These are phyloP conservation scores for Davidsoniella eucalypti DNA, from an alignment of 2,329 filamentous ascomycete species.

Conservation along the genomic window DNA sequence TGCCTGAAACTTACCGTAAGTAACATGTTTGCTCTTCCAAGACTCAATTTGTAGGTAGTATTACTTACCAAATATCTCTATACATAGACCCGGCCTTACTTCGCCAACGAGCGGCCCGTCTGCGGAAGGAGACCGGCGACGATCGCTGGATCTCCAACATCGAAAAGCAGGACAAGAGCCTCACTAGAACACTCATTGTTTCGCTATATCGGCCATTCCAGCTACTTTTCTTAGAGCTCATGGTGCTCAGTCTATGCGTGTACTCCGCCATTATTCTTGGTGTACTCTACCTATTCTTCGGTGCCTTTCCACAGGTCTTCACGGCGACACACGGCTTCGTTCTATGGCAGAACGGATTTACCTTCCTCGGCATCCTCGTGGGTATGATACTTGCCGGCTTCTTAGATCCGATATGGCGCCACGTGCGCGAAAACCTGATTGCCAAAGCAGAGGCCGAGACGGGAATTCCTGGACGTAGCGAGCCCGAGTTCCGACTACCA, in stretches of 20 bases:
- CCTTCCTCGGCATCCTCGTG: constrained; percentile 55
- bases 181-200: constrained; percentile 40
- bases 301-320: constrained; percentile 73
- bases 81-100: constrained; percentile 47
- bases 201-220: constrained; percentile 58
- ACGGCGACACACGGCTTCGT: constrained; percentile 56
- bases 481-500: constrained; percentile 77
- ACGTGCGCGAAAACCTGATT: constrained; percentile 41
- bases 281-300: constrained; percentile 81
- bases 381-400: constrained; percentile 50
- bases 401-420: constrained; percentile 50
- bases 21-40: constrained; percentile 9
- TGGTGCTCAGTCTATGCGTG: constrained; percentile 68
- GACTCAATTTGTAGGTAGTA: no score
- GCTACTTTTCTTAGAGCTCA: constrained; percentile 65
- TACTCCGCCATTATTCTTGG: constrained; percentile 76
- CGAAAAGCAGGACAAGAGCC: constrained; percentile 54
- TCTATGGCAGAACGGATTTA: constrained; percentile 63
- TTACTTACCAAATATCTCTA: background rate
- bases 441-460: constrained; percentile 30
- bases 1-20: constrained; percentile 73
- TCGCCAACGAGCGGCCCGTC: constrained; percentile 49
- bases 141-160: constrained; percentile 59
- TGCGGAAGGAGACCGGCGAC: constrained; percentile 65
- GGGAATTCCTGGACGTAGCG: constrained; percentile 39